Evolutionary conservation across 1,284 basidiomycete genomes (phyloP), one percentile per base, ranked within the genome.

Genomic region (Ganoderma resinaceum): DNA sequence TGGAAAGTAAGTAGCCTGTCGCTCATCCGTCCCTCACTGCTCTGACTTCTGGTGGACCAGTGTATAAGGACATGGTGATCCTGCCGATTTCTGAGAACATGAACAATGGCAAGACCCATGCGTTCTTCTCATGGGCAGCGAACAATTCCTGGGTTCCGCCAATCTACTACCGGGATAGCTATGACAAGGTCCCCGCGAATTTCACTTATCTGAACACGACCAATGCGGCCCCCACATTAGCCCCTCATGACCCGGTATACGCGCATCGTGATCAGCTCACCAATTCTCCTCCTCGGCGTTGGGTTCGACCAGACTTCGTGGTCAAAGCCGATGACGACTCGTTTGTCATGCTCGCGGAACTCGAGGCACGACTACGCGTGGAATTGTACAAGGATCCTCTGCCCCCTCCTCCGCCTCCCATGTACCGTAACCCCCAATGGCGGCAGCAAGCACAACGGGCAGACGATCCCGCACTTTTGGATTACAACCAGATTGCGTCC

Each of bases 261-360:
- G 88, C 88, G 6, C 87, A 86, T 79, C 80, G 82, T 65, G 89
- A 92, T 74, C 80, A 84, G 61, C 53, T 60, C 9, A 78, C 75
- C 26, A 79, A 82, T 1, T 81, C 78, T 75, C 75, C 69, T 11
- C 82, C 85, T 2, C 80, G 77, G 52, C 82, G 86, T 11, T 95
- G 93, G 93, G 90, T 92, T 12, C 85, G 90, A 49, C 95, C 95
- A 11, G 94, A 97, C 77, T 98, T 91, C 76, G 89, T 98, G 46
- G 89, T 93, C 74, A 98, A 98, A 82, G 94, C 93, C 1, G 96
- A 98, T 79, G 96, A 98, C 76, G 96, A 98, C 79, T 89, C 95
- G 14, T 97, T 98, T 77, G 89, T 98, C 66, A 96, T 97, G 88
- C 87, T 98, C 31, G 94, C 94, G 8, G 96, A 98, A 80, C 84